Conservation (phyloP, 2,329 filamentous ascomycete species). For the Colletotrichum sp. region DNA sequence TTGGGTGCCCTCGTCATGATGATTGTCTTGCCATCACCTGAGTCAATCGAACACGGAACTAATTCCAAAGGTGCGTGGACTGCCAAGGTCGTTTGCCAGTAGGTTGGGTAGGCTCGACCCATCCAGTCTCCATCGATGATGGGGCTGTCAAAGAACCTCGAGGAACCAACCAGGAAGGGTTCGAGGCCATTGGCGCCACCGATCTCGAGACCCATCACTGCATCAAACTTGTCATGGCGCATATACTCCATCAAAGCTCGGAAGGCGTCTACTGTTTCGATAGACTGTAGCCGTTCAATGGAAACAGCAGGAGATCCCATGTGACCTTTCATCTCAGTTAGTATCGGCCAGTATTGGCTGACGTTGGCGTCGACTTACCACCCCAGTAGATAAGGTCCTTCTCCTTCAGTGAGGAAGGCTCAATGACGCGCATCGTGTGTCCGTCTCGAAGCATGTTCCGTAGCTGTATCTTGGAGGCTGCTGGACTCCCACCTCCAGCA, state of each 20-base stretch:
- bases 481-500: constrained; percentile 45
- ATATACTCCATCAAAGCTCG: constrained; percentile 38
- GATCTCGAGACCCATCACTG: constrained; percentile 57
- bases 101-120: constrained; percentile 60
- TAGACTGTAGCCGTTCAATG: constrained; percentile 44
- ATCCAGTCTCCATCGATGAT: constrained; percentile 62
- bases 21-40: constrained; percentile 47
- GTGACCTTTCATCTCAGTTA: constrained; percentile 14
- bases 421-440: constrained; percentile 40
- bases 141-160: constrained; percentile 54
- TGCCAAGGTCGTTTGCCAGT: constrained; percentile 57
- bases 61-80: constrained; percentile 44
- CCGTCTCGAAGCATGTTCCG: constrained; percentile 44
- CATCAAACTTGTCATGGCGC: constrained; percentile 31
- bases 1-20: constrained; percentile 47
- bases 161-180: constrained; percentile 60
- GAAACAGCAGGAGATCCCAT: constrained; percentile 47
- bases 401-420: constrained; percentile 45
- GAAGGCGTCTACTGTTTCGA: constrained; percentile 42
- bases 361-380: constrained; percentile 24
- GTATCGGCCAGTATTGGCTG: not conserved
- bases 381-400: constrained; percentile 48
- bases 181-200: constrained; percentile 71
- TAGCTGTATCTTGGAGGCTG: constrained; percentile 38
- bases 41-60: constrained; percentile 49